phyloP scores from a whole-genome alignment of 2,329 filamentous ascomycete species.

The Diplodia mutila region DNA sequence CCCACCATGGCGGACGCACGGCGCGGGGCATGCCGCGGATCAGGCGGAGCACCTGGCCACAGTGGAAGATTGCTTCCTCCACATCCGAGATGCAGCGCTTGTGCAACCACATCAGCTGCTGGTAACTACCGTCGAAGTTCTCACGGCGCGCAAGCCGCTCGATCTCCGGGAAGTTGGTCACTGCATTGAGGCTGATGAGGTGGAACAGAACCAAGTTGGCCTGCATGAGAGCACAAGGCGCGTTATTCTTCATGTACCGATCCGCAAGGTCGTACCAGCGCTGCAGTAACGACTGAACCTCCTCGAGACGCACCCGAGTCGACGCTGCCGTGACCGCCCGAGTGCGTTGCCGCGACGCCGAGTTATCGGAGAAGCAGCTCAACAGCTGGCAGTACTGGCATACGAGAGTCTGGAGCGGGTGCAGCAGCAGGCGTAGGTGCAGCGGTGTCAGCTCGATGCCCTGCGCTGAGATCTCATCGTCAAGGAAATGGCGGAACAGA shows the following conservation, averaged over 20 bases:
- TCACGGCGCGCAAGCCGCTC: conserved; percentile 68
- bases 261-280: conserved; percentile 70
- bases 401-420: conserved; percentile 68
- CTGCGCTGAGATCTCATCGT: conserved; percentile 62
- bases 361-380: conserved; percentile 64
- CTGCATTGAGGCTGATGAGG: conserved; percentile 69
- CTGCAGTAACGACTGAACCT: conserved; percentile 66
- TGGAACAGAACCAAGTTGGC: conserved; percentile 72
- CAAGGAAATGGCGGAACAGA: conserved; percentile 69
- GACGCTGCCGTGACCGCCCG: conserved; percentile 62
- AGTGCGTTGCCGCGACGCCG: conserved; percentile 49
- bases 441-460: conserved; percentile 58
- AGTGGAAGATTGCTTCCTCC: conserved; percentile 68
- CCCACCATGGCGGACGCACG: conserved; percentile 70
- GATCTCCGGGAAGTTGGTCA: conserved; percentile 69
- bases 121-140: conserved; percentile 59
- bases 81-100: conserved; percentile 66
- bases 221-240: conserved; percentile 62
- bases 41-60: conserved; percentile 67
- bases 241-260: conserved; percentile 58
- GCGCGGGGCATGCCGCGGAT: conserved; percentile 63
- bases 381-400: conserved; percentile 68
- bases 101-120: conserved; percentile 59
- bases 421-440: conserved; percentile 68
- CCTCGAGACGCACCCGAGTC: conserved; percentile 64